Evolutionary conservation across 2,329 filamentous ascomycete genomes (phyloP).

Genomic region (Venturia carpophila): DNA sequence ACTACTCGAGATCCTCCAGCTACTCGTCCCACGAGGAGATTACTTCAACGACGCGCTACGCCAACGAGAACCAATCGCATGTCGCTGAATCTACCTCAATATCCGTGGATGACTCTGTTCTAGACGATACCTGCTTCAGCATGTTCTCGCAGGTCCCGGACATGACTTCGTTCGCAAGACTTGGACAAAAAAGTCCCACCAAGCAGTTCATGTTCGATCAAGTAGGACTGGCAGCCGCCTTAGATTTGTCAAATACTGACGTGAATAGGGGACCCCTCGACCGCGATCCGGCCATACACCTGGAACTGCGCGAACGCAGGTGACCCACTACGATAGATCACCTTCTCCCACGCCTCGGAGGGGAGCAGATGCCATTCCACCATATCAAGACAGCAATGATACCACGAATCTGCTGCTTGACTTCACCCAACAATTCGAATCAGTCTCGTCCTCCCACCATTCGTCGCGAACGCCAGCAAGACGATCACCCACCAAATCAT

Average conservation of each 20-base stretch:
- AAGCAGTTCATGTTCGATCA: conserved; percentile 29
- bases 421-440: conserved; percentile 65
- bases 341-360: conserved; percentile 46
- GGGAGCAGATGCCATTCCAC: conserved; percentile 36
- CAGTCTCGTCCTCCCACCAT: conserved; percentile 27
- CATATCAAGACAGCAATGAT: conserved; percentile 41
- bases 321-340: conserved; percentile 31
- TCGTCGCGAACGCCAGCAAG: conserved; percentile 10
- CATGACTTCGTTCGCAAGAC: conserved; percentile 71
- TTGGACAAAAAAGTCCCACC: conserved; percentile 50
- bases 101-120: conserved; percentile 30
- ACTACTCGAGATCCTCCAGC: background rate
- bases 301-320: conserved; percentile 40
- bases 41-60: background rate
- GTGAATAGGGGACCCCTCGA: conserved; percentile 28
- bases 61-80: conserved; percentile 17
- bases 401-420: conserved; percentile 77
- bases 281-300: conserved; percentile 40
- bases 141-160: conserved; percentile 84
- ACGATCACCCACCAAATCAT: conserved; percentile 39
- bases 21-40: conserved; percentile 3
- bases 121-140: conserved; percentile 71
- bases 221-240: conserved; percentile 20
- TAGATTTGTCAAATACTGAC: background rate
- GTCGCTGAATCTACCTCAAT: conserved; percentile 18